A percentile compares a stretch with the other conserved stretches of the same genome.
phyloP scores from a whole-genome alignment of 129 eudicot species.

The carrot (Daucus carota) region DNA sequence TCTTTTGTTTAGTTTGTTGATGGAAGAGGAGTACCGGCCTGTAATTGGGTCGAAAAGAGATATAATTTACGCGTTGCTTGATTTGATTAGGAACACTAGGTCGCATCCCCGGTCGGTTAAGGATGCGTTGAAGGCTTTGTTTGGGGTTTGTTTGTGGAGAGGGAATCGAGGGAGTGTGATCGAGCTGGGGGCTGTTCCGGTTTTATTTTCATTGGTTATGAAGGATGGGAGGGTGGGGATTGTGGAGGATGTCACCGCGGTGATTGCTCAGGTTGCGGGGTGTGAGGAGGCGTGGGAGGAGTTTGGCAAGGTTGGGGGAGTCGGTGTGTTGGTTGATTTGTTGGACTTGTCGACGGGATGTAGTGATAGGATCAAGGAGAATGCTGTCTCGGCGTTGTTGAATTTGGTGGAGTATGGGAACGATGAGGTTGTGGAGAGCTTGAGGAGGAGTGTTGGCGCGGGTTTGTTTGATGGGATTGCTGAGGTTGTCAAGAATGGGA shows the following conservation, averaged over 20 bases:
- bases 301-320: conserved; percentile 49
- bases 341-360: conserved; percentile 62
- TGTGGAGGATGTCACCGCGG: conserved; percentile 86
- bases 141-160: conserved; percentile 55
- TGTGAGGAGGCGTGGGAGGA: conserved; percentile 69
- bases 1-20: conserved; percentile 49
- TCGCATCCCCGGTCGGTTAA: conserved; percentile 53
- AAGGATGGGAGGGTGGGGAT: conserved; percentile 74
- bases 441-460: conserved; percentile 43
- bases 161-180: conserved; percentile 52
- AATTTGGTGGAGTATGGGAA: conserved; percentile 66
- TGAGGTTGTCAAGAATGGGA: conserved; percentile 63
- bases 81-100: conserved; percentile 31
- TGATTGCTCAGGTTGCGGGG: conserved; percentile 76
- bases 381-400: conserved; percentile 67
- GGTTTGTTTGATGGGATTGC: conserved; percentile 45
- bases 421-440: conserved; percentile 34
- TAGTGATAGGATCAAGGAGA: conserved; percentile 58
- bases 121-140: conserved; percentile 68
- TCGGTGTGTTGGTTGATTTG: conserved; percentile 74
- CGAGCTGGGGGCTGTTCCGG: conserved; percentile 66
- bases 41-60: conserved; percentile 78
- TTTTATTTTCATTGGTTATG: conserved; percentile 57
- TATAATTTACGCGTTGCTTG: conserved; percentile 61
- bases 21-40: conserved; percentile 49